These are phyloP conservation scores for Fraxinus platypoda DNA, from an alignment of 305 asterid species.

Conservation along the genomic window DNA sequence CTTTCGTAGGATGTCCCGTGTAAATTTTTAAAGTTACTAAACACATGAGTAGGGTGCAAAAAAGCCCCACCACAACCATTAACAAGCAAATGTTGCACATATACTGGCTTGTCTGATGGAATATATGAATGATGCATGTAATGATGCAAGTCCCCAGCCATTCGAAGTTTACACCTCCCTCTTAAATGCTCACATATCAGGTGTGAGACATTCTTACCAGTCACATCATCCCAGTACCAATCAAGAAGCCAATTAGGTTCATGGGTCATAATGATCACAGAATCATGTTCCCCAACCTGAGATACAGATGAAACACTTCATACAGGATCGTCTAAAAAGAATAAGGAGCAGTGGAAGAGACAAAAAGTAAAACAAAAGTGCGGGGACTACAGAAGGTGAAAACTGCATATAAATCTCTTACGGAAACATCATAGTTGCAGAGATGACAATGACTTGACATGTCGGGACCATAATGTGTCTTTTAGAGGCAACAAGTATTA, in stretches of 20 bases:
- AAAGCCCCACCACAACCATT: slow-evolving; percentile 99
- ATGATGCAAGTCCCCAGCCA: slow-evolving; percentile 98
- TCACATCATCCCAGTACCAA: slow-evolving; percentile 78
- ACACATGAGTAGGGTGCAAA: slow-evolving; percentile 98
- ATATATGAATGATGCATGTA: slow-evolving; percentile 92
- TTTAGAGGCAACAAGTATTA: neutral
- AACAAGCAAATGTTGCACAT: slow-evolving; percentile 88
- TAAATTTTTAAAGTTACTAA: slow-evolving; percentile 60
- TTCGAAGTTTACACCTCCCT: slow-evolving; percentile 87
- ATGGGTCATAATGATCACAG: slow-evolving; percentile 97
- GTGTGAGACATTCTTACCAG: slow-evolving; percentile 78
- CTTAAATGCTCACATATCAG: slow-evolving; percentile 76
- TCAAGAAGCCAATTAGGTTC: slow-evolving; percentile 98
- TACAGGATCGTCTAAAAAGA: slow-evolving; percentile 9
- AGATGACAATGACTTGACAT: neutral
- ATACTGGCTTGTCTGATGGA: slow-evolving; percentile 72
- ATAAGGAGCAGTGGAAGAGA: neutral
- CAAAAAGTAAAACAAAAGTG: neutral
- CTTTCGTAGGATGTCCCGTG: slow-evolving; percentile 65
- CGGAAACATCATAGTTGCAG: neutral
- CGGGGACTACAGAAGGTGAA: neutral
- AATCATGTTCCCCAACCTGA: slow-evolving; percentile 79
- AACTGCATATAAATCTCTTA: neutral
- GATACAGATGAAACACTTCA: slow-evolving; percentile 11
- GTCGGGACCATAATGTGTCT: neutral